phyloP scores from a whole-genome alignment of 2,329 filamentous ascomycete species.

The Aspergillus niger region DNA sequence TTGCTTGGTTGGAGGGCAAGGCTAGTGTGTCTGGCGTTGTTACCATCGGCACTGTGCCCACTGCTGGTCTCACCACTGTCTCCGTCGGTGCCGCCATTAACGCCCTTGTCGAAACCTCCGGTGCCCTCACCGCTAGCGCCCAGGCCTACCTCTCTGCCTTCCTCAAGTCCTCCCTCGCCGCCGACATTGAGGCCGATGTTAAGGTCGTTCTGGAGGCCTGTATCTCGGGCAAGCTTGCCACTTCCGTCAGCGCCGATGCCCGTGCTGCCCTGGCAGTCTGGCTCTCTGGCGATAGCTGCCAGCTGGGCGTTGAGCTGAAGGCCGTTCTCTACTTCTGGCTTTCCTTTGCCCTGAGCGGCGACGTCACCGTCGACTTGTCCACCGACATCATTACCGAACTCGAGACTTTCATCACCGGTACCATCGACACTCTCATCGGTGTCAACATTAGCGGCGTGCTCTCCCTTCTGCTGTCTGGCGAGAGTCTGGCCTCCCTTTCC shows the following conservation, averaged over 20 bases:
- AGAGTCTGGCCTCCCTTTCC: slow-evolving; percentile 36
- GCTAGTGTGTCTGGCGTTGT: slow-evolving; percentile 29
- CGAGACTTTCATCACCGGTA: slow-evolving; percentile 33
- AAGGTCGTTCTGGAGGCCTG: slow-evolving; percentile 31
- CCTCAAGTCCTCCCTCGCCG: slow-evolving; percentile 33
- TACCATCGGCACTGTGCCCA: slow-evolving; percentile 30
- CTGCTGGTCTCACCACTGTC: slow-evolving; percentile 32
- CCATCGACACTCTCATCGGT: slow-evolving; percentile 31
- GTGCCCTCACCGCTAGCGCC: slow-evolving; percentile 30
- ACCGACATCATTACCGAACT: slow-evolving; percentile 32
- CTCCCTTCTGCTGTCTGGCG: slow-evolving; percentile 32
- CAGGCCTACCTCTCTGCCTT: slow-evolving; percentile 36
- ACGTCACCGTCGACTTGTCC: slow-evolving; percentile 31
- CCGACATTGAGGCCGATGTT: slow-evolving; percentile 31
- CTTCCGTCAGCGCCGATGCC: slow-evolving; percentile 29
- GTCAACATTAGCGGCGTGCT: slow-evolving; percentile 36
- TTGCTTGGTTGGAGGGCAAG: slow-evolving; percentile 37
- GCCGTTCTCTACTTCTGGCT: slow-evolving; percentile 40
- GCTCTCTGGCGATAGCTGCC: slow-evolving; percentile 35
- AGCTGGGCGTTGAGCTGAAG: slow-evolving; percentile 40
- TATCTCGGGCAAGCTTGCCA: slow-evolving; percentile 33
- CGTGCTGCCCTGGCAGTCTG: slow-evolving; percentile 36
- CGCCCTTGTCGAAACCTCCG: slow-evolving; percentile 32
- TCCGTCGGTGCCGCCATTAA: slow-evolving; percentile 38
- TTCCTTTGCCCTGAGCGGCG: slow-evolving; percentile 28